Conservation (phyloP, 352 stramenopile genomes). For the Globisporangium splendens region DNA sequence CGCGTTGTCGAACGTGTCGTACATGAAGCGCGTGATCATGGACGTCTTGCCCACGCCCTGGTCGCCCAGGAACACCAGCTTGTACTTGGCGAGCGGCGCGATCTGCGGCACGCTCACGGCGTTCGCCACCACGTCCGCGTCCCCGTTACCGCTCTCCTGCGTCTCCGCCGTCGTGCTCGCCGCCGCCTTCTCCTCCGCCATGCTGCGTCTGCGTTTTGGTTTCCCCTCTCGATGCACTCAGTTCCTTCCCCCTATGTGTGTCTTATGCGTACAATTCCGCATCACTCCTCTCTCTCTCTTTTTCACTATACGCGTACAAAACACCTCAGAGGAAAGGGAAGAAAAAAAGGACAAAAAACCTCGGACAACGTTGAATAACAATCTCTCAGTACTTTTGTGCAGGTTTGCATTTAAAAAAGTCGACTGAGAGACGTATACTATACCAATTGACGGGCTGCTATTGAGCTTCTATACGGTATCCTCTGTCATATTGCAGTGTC, state of each 20-base stretch:
- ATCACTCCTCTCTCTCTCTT: no score
- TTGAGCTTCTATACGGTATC: no score
- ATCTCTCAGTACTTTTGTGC: no score
- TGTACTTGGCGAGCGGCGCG: constrained; percentile 92
- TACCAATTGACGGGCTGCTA: no score
- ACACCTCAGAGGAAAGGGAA: background rate
- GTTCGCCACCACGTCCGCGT: constrained; percentile 6
- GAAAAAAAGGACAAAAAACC: background rate
- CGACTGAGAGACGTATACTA: no score
- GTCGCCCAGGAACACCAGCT: constrained; percentile 94
- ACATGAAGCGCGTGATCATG: constrained; percentile 99
- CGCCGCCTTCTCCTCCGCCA: constrained; percentile 23
- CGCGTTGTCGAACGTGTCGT: constrained; percentile 96
- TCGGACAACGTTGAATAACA: no score
- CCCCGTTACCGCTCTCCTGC: constrained; percentile 10
- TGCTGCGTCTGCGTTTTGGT: background rate
- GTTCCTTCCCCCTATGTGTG: no score
- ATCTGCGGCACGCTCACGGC: constrained; percentile 78
- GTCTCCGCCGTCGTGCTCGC: constrained; percentile 3
- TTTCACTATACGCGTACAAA: background rate
- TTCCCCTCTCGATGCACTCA: no score
- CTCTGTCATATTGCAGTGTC: no score
- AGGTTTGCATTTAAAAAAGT: no score
- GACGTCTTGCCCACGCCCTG: constrained; percentile 99
- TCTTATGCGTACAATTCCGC: no score